Conservation (phyloP, 306 rosid species). For the Sesbania bispinosa region DNA sequence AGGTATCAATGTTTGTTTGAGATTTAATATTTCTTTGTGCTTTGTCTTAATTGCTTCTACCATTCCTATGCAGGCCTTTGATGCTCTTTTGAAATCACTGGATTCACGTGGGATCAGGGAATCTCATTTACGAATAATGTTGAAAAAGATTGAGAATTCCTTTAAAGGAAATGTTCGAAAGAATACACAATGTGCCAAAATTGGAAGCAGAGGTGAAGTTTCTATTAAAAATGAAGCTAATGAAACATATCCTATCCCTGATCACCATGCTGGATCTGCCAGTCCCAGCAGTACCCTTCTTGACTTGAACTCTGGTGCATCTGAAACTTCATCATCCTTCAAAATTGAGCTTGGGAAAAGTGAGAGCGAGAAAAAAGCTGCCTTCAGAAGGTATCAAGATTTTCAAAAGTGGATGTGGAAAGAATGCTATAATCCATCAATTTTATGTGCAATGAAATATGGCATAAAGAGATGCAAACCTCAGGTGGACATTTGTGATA, state of each 20-base stretch:
- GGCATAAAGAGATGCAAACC: conserved; percentile 67
- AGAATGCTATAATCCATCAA: conserved; percentile 62
- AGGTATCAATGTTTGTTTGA: conserved; percentile 12
- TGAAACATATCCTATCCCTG: conserved; percentile 59
- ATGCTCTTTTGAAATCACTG: conserved; percentile 62
- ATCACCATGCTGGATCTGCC: conserved; percentile 50
- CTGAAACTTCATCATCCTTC: conserved; percentile 72
- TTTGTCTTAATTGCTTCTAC: conserved; percentile 1
- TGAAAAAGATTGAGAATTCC: conserved; percentile 76
- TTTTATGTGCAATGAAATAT: conserved; percentile 57
- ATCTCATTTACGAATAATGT: conserved; percentile 83
- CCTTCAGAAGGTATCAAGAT: conserved; percentile 81
- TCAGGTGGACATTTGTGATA: conserved; percentile 63
- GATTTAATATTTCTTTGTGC: background rate
- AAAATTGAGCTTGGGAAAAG: conserved; percentile 82
- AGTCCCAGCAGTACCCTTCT: conserved; percentile 79
- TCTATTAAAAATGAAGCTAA: conserved; percentile 58
- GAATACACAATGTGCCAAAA: conserved; percentile 40
- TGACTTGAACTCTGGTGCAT: conserved; percentile 59
- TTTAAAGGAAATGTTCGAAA: conserved; percentile 70
- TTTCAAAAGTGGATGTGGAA: conserved; percentile 89
- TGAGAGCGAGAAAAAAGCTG: conserved; percentile 73
- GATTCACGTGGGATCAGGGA: conserved; percentile 95
- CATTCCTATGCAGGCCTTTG: conserved; percentile 65
- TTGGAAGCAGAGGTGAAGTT: conserved; percentile 29